Percentiles rank a stretch among this genome's conserved stretches.
Evolutionary conservation across 176 grass and related monocot species (phyloP).

Genomic region (Ananas comosus): DNA sequence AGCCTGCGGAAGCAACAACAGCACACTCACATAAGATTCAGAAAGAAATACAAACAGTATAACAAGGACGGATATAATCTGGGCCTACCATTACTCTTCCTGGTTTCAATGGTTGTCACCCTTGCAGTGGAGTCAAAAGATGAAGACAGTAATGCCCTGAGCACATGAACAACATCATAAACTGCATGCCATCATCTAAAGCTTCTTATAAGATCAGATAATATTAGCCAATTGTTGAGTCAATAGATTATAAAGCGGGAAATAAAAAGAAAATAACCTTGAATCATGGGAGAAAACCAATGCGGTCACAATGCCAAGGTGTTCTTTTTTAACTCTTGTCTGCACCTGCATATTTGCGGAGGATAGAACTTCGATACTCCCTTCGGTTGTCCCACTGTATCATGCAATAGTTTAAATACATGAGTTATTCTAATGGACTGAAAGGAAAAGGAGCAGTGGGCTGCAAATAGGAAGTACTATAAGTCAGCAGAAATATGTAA

Average conservation of each 20-base stretch:
- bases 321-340: constrained; percentile 71
- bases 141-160: constrained; percentile 68
- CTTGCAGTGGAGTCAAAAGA: constrained; percentile 89
- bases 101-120: constrained; percentile 47
- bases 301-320: constrained; percentile 75
- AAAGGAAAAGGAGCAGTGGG: background rate
- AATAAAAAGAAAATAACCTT: constrained; percentile 33
- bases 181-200: background rate
- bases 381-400: constrained; percentile 71
- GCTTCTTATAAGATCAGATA: background rate
- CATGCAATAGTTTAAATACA: constrained; percentile 16
- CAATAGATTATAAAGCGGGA: constrained; percentile 9
- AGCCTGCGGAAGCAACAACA: constrained; percentile 39
- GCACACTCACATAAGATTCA: constrained; percentile 4
- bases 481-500: constrained; percentile 9
- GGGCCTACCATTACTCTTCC: constrained; percentile 41
- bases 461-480: constrained; percentile 3
- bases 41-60: constrained; percentile 7
- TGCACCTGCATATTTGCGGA: constrained; percentile 50
- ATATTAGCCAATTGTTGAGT: background rate
- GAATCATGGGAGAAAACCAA: constrained; percentile 71
- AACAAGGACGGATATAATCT: constrained; percentile 8
- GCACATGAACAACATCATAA: constrained; percentile 7
- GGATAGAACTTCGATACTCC: constrained; percentile 43
- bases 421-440: background rate